phyloP scores from a whole-genome alignment of 306 rosid species.

The Cicer yamashitae region DNA sequence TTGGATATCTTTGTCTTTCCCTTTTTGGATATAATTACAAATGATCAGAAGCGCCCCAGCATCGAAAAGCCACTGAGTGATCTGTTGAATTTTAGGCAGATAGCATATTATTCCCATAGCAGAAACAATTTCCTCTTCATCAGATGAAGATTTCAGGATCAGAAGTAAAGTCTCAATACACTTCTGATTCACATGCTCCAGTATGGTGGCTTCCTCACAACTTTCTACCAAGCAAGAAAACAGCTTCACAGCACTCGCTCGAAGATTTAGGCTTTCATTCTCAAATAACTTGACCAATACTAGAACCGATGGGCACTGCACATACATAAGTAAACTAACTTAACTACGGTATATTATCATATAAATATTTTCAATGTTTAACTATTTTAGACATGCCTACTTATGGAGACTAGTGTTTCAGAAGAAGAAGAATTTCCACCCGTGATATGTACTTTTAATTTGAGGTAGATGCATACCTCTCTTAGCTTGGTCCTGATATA shows the following conservation, averaged over 20 bases:
- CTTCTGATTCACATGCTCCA: conserved; percentile 60
- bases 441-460: conserved; percentile 27
- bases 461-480: conserved; percentile 58
- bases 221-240: conserved; percentile 64
- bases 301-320: conserved; percentile 67
- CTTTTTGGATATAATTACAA: conserved; percentile 46
- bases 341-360: conserved; percentile 10
- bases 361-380: conserved; percentile 14
- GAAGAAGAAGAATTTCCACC: conserved; percentile 22
- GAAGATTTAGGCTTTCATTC: conserved; percentile 53
- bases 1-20: conserved; percentile 53
- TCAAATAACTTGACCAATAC: conserved; percentile 67
- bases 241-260: conserved; percentile 79
- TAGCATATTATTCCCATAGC: conserved; percentile 70
- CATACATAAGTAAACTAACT: conserved; percentile 43
- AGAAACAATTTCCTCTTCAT: conserved; percentile 70
- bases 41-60: conserved; percentile 60
- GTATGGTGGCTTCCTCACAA: conserved; percentile 54
- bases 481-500: conserved; percentile 63
- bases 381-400: conserved; percentile 18
- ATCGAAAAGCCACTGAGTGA: conserved; percentile 70
- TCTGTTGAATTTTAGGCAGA: conserved; percentile 62
- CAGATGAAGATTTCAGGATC: conserved; percentile 66
- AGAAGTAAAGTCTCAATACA: conserved; percentile 61
- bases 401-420: background rate